Evolutionary conservation across 1,284 basidiomycete genomes (phyloP), one percentile per base, ranked within the genome.

Genomic region (Xanthoconium separans): DNA sequence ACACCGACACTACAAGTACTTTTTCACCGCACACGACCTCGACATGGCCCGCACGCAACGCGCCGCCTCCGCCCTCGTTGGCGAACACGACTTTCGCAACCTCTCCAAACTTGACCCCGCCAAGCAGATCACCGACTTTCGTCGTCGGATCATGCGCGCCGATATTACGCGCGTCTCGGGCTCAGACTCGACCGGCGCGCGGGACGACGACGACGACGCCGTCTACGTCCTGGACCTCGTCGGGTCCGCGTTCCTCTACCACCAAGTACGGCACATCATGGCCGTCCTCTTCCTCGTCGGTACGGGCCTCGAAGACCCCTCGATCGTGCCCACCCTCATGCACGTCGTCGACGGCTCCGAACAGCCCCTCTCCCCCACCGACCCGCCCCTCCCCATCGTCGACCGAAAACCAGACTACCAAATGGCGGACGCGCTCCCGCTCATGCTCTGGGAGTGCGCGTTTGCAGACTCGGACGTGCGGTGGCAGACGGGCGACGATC

Each of bases 221-320:
- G 70, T 89, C 63, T 85, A 86, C 63, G 91, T 95, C 27, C 80
- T 98, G 61, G 91, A 98, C 69, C 83, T 98, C 36, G 76, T 89
- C 40, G 95, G 95, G 1, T 89, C 81, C 0, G 95, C 95, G 0
- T 98, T 98, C 70, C 76, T 99, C 41, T 99, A 97, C 73, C 94
- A 99, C 72, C 96, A 98, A 77, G 97, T 99, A 12, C 83, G 96
- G 41, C 93, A 98, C 69, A 98, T 98, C 71, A 91, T 98, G 82
- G 91, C 93, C 2, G 72, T 97, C 45, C 79, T 99, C 15, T 92
- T 99, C 72, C 83, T 98, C 50, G 83, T 98, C 48, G 96, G 96
- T 6, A 73, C 89, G 0, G 81, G 88, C 0, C 77, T 95, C 39
- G 97, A 99, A 69, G 65, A 74, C 1, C 89, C 93, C 0, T 75